These are phyloP conservation scores for Cenchrus fungigraminus DNA, from an alignment of 176 grass and related monocot genomes.

Conservation along the genomic window DNA sequence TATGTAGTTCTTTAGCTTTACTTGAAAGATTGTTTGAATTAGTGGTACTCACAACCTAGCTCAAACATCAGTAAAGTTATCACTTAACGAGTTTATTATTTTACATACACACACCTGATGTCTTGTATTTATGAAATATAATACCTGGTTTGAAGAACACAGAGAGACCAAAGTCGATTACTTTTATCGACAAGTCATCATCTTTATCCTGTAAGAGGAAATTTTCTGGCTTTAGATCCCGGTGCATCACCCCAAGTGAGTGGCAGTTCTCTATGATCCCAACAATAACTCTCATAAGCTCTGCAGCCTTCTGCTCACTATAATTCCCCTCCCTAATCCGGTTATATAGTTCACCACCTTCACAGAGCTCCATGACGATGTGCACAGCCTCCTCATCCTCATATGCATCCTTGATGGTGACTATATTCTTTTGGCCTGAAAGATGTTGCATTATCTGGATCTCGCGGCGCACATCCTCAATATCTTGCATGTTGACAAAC, in stretches of 20 bases:
- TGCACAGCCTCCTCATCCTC: conserved; percentile 67
- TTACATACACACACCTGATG: not conserved
- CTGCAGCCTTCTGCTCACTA: conserved; percentile 69
- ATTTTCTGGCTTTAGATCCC: conserved; percentile 83
- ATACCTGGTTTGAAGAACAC: conserved; percentile 78
- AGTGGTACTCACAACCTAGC: not conserved
- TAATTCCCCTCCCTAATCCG: conserved; percentile 54
- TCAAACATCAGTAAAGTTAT: not conserved
- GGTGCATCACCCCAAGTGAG: conserved; percentile 81
- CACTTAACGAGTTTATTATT: not conserved
- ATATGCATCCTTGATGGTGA: conserved; percentile 71
- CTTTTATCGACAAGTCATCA: conserved; percentile 70
- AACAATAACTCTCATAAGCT: conserved; percentile 70
- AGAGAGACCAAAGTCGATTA: conserved; percentile 80
- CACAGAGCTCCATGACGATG: conserved; percentile 86
- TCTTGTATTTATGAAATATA: not conserved
- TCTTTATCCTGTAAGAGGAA: conserved; percentile 67
- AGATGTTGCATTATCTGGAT: conserved; percentile 84
- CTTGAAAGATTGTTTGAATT: not conserved
- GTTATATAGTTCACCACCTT: conserved; percentile 71
- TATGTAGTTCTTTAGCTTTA: not conserved
- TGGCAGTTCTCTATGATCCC: conserved; percentile 61
- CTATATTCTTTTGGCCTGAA: conserved; percentile 68
- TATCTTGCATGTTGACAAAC: conserved; percentile 48
- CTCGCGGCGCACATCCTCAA: conserved; percentile 82